Base-by-base conservation (phyloP, 1,139 yeast genomes). In the Blastobotrys arbuscula region DNA sequence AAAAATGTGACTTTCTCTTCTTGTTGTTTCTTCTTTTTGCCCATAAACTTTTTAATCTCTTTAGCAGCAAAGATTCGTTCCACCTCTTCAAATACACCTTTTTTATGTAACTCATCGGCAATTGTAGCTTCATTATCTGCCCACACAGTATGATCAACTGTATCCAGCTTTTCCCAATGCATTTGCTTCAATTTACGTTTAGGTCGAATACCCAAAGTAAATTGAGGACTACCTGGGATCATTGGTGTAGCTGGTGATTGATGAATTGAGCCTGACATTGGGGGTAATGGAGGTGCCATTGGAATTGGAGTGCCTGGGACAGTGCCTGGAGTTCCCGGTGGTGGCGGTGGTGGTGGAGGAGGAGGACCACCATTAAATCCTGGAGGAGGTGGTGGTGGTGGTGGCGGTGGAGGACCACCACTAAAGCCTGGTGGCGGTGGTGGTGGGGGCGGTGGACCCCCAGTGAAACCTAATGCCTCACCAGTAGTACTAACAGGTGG, bases 81-180 rank as follows among this genome's bases (percentile, higher is more conserved):
- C 31, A 92, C 82, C 59, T 89, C 95, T 16, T 74, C 76, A 51
- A 89, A 76, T 15, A 90, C 78, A 19, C 97, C 97, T 53, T 77
- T 74, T 51, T 80, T 77, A 46, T 78, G 72, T 44, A 89, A 72
- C 45, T 75, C 75, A 46, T 77, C 78, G 0, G 79, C 74, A 24
- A 81, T 66, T 2, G 72, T 66, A 8, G 66, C 62, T 63, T 73
- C 79, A 48, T 67, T 70, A 42, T 74, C 75, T 26, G 75, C 74
- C 98, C 98, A 92, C 48, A 92, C 78, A 0, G 97, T 90, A 40
- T 81, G 76, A 40, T 81, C 78, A 41, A 87, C 81, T 33, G 69
- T 62, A 43, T 74, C 73, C 41, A 92, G 73, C 61, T 80, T 85
- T 57, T 90, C 96, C 97, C 97, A 92, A 63, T 92, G 98, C 75